phyloP scores from a whole-genome alignment of 768 basidiomycete genomes.

The Omphalotus guepiniiformis region DNA sequence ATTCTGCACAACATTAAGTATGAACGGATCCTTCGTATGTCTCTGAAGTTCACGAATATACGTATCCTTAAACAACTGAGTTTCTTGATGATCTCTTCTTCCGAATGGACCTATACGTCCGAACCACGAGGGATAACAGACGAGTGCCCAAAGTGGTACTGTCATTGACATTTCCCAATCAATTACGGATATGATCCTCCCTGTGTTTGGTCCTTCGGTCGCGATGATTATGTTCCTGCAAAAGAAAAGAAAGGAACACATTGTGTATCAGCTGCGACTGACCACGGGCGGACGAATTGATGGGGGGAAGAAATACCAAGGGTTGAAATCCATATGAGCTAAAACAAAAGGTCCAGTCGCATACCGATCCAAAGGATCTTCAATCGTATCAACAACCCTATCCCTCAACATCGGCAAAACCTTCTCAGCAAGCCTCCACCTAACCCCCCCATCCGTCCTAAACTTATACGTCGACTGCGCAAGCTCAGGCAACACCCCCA shows the following conservation, averaged over 20 bases:
- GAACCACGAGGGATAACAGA: slow-evolving; percentile 20
- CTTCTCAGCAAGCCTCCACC: slow-evolving; percentile 11
- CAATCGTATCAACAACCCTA: slow-evolving; percentile 13
- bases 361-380: slow-evolving; percentile 18
- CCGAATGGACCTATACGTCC: slow-evolving; percentile 4
- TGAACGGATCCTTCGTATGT: slow-evolving; percentile 13
- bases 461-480: slow-evolving; percentile 13
- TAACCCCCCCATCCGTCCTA: slow-evolving; percentile 1
- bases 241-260: background rate
- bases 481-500: slow-evolving; percentile 15
- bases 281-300: background rate
- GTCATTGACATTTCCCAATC: slow-evolving; percentile 20
- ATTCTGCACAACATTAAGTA: slow-evolving; percentile 20
- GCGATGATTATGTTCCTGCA: slow-evolving; percentile 18
- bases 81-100: slow-evolving; percentile 11
- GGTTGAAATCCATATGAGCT: slow-evolving; percentile 18
- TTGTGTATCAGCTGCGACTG: background rate
- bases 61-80: slow-evolving; percentile 17
- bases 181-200: slow-evolving; percentile 16
- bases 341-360: slow-evolving; percentile 18
- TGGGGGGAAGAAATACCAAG: slow-evolving; percentile 8
- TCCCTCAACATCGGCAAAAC: slow-evolving; percentile 15
- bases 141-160: slow-evolving; percentile 18
- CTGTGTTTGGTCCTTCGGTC: slow-evolving; percentile 16
- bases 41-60: slow-evolving; percentile 20